Conservation (phyloP, 164 flowering plant genomes). For the Pachysandra terminalis region DNA sequence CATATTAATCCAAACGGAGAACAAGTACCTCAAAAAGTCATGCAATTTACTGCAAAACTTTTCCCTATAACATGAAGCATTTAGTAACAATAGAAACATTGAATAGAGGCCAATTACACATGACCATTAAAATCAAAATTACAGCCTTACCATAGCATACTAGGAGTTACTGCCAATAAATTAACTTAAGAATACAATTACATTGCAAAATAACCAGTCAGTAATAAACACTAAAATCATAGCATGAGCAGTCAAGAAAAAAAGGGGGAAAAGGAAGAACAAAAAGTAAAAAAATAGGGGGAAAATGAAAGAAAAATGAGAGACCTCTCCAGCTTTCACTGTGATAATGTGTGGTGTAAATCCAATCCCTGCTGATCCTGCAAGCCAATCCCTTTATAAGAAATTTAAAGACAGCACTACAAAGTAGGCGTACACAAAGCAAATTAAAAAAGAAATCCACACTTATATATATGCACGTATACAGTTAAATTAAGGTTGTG, state of each 20-base stretch:
- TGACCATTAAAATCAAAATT: no score
- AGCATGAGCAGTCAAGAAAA: not conserved
- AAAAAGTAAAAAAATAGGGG: slow-evolving; percentile 1
- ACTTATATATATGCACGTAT: no score
- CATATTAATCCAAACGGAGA: no score
- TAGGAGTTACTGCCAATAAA: not conserved
- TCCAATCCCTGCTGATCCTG: slow-evolving; percentile 74
- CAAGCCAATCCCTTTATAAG: slow-evolving; percentile 14
- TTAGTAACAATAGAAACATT: no score
- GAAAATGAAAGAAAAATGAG: not conserved
- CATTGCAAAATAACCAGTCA: not conserved
- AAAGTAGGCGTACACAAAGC: not conserved
- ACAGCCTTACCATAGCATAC: not conserved
- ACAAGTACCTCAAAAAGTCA: no score
- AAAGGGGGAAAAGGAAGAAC: not conserved
- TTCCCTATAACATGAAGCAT: no score
- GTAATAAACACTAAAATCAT: not conserved
- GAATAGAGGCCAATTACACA: no score
- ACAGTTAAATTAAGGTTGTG: not conserved
- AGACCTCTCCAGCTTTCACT: slow-evolving; percentile 92
- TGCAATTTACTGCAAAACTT: no score
- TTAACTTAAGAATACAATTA: not conserved
- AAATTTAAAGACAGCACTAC: not conserved
- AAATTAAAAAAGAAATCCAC: not conserved
- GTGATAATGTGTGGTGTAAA: slow-evolving; percentile 86